Evolutionary conservation across 2,329 filamentous ascomycete species (phyloP), one percentile per base, ranked within the genome.

Genomic region (Fusarium pininemorale): DNA sequence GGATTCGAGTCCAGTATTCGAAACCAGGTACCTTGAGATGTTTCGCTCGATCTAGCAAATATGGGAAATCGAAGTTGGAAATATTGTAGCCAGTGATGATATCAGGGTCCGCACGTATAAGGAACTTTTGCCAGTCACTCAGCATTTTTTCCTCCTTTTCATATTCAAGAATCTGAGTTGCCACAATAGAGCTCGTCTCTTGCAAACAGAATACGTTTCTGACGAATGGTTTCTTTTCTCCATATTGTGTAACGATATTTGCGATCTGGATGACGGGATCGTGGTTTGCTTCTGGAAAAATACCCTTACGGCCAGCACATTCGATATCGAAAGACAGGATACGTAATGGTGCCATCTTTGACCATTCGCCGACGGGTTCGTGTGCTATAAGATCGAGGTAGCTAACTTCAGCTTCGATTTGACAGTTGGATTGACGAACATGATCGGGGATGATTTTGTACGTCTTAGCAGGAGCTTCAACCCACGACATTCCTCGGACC

Each of bases 41-140:
- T 74, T 89, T 94, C 15, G 95, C 96, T 51, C 96, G 90, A 63
- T 98, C 94, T 16, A 99, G 87, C 0, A 99, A 89, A 80, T 99
- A 99, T 0, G 96, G 96, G 74, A 99, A 98, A 85, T 99, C 96
- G 83, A 99, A 99, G 84, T 99, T 99, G 80, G 94, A 87, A 84
- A 97, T 99, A 82, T 99, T 99, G 91, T 99, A 99, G 51, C 96
- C 96, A 63, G 97, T 99, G 79, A 99, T 98, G 74, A 99, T 93
- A 84, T 99, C 96, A 1, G 96, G 96, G 75, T 99, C 96, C 3
- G 96, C 94, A 78, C 94, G 91, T 76, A 97, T 88, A 22, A 99
- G 83, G 74, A 99, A 99, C 68, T 97, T 89, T 78, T 93, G 92
- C 96, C 96, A 99, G 47, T 91, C 90, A 83, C 92, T 91, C n/a